Evolutionary conservation across 148 eudicot species (phyloP).

Genomic region (Rhododendron ferrugineum): DNA sequence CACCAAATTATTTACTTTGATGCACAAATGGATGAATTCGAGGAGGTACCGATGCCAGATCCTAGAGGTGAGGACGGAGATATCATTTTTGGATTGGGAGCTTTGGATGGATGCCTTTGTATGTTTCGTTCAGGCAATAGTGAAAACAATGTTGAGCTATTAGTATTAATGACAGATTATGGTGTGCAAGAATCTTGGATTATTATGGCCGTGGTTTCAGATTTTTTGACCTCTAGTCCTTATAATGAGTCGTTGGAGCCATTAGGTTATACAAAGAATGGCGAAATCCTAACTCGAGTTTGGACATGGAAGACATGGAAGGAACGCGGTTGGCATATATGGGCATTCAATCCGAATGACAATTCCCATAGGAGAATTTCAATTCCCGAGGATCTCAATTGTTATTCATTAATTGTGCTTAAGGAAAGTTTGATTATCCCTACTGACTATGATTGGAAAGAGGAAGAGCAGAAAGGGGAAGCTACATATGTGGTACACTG

Average conservation of each 20-base stretch:
- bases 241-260: no score
- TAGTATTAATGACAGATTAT: neutral
- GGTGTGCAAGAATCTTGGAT: neutral
- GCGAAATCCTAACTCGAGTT: no score
- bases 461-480: neutral
- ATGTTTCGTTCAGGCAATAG: neutral
- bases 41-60: neutral
- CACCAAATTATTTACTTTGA: neutral
- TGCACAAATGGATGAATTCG: neutral
- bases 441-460: neutral
- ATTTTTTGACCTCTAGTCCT: no score
- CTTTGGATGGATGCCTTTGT: neutral
- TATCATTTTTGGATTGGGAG: neutral
- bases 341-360: neutral
- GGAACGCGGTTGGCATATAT: neutral
- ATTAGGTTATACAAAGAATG: no score
- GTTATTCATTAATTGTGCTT: neutral
- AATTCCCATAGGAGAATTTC: neutral
- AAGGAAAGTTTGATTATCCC: neutral
- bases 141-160: neutral
- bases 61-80: neutral
- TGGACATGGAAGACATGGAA: no score
- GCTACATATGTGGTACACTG: no score
- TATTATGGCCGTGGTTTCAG: neutral
- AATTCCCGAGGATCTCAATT: neutral